These are phyloP conservation scores for Pinus tabuliformis DNA, from an alignment of 75 land plant species.

Conservation along the genomic window DNA sequence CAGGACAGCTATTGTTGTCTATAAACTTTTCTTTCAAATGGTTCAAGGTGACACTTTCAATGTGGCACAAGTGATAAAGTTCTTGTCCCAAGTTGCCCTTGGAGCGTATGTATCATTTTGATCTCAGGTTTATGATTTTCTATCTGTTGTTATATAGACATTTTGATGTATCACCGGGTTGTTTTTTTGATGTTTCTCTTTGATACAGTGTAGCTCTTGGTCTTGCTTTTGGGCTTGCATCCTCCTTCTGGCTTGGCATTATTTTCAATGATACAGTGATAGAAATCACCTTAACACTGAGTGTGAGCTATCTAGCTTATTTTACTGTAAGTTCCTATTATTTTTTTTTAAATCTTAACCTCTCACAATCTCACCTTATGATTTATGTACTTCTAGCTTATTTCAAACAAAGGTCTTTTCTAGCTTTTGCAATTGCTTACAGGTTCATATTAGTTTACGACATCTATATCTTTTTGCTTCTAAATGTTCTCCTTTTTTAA, in stretches of 20 bases:
- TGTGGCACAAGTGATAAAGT: constrained; percentile 52
- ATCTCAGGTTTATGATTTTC: not conserved
- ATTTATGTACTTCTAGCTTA: no score
- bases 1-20: constrained; percentile 98
- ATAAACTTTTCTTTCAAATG: constrained; percentile 76
- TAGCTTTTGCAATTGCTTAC: no score
- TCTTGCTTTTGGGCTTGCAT: constrained; percentile 72
- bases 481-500: no score
- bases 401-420: no score
- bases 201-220: constrained; percentile 83
- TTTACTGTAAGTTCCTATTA: not conserved
- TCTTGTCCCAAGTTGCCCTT: constrained; percentile 69
- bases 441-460: no score
- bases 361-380: no score
- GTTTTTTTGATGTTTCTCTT: constrained; percentile 9
- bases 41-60: constrained; percentile 68
- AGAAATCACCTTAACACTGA: constrained; percentile 87
- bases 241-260: constrained; percentile 81
- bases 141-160: not conserved
- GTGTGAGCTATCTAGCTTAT: constrained; percentile 77
- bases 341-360: not conserved
- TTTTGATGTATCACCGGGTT: not conserved
- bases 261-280: constrained; percentile 95
- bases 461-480: no score
- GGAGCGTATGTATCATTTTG: constrained; percentile 80